A percentile compares a stretch with the other conserved stretches of the same genome.
These are phyloP conservation scores for Phytopythium delawarense DNA, from an alignment of 352 stramenopile genomes.

Conservation along the genomic window DNA sequence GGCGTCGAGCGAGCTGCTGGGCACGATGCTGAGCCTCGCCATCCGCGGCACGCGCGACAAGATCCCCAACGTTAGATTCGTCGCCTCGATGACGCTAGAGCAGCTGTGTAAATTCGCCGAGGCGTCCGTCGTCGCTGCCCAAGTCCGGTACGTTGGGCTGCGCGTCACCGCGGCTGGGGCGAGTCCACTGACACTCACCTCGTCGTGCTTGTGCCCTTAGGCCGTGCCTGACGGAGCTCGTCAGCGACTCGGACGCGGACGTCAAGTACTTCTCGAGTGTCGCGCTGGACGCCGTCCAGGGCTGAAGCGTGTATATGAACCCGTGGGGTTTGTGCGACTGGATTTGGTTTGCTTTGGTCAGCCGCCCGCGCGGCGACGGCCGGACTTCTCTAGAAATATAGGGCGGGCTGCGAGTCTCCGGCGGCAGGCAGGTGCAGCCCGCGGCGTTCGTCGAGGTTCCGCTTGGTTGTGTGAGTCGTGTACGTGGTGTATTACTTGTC, in stretches of 20 bases:
- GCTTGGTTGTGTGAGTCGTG: neutral
- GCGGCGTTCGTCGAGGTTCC: conserved; percentile 3
- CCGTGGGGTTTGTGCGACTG: conserved; percentile 1
- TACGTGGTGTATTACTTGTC: neutral
- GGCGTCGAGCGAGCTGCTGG: conserved; percentile 62
- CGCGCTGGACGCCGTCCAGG: conserved; percentile 70
- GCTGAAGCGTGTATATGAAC: conserved; percentile 37
- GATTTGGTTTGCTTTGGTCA: neutral
- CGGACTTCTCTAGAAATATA: conserved; percentile 10
- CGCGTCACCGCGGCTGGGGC: neutral
- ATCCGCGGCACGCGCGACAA: conserved; percentile 77
- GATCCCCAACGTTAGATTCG: conserved; percentile 88
- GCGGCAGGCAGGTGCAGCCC: neutral
- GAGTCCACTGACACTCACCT: neutral
- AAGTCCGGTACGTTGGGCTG: conserved; percentile 57
- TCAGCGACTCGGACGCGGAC: conserved; percentile 76
- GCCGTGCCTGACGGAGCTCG: conserved; percentile 70
- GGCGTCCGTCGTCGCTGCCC: conserved; percentile 50
- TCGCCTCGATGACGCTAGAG: conserved; percentile 81
- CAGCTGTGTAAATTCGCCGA: conserved; percentile 80
- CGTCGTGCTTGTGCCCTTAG: conserved; percentile 13
- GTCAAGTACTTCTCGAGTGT: conserved; percentile 88
- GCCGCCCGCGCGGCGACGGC: neutral
- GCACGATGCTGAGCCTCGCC: conserved; percentile 56
- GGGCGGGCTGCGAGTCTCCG: neutral